phyloP scores from a whole-genome alignment of 495 filamentous ascomycete genomes.

The Hyaloscypha finlandica region DNA sequence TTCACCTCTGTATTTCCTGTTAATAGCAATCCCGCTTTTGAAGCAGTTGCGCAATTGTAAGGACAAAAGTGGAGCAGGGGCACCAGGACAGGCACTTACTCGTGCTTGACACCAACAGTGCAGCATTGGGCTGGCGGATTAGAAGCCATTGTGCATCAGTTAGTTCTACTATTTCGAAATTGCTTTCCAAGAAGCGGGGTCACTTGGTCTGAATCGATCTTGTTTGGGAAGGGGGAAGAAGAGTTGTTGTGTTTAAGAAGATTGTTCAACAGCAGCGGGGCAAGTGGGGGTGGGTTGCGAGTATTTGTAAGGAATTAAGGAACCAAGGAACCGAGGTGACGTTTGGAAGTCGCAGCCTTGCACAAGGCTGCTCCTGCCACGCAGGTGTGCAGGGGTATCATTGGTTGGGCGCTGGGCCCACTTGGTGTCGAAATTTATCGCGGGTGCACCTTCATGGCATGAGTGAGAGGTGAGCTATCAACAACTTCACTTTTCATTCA shows the following conservation, averaged over 20 bases:
- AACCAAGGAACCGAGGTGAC: neutral
- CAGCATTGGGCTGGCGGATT: conserved; percentile 59
- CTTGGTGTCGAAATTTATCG: neutral
- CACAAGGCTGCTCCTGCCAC: too few species aligned
- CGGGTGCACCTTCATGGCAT: neutral
- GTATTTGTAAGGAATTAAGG: neutral
- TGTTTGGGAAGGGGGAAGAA: neutral
- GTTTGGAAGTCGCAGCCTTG: neutral
- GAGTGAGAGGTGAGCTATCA: neutral
- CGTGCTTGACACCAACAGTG: conserved; percentile 49
- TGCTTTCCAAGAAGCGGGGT: neutral
- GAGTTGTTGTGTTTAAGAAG: neutral
- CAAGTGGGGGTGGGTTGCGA: neutral
- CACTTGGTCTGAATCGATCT: neutral
- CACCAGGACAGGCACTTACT: conserved; percentile 34
- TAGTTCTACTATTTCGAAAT: neutral
- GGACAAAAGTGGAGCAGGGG: neutral
- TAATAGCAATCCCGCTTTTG: neutral
- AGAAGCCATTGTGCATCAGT: conserved; percentile 50
- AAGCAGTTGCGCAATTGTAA: neutral
- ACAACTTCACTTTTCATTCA: neutral
- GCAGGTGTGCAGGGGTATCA: neutral
- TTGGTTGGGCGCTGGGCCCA: neutral
- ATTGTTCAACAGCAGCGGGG: conserved; percentile 7
- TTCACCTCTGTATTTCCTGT: conserved; percentile 32